phyloP scores from a whole-genome alignment of 2,329 filamentous ascomycete species.

The Elsinoe ampelina region DNA sequence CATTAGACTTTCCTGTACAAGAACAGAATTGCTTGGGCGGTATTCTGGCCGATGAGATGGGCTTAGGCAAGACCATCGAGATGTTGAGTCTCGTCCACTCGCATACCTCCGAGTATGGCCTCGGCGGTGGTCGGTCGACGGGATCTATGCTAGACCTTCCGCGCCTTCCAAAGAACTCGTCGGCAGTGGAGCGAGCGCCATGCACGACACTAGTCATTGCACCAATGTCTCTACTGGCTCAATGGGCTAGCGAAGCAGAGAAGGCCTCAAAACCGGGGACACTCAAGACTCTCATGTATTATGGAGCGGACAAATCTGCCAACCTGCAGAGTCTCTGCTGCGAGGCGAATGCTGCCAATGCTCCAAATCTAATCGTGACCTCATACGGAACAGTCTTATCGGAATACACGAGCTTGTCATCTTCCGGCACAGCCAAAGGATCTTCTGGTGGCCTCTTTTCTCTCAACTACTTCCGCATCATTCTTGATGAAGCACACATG shows the following conservation, averaged over 20 bases:
- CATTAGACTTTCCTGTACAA: conserved; percentile 81
- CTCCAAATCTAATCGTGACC: conserved; percentile 86
- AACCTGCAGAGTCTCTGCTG: conserved; percentile 75
- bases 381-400: conserved; percentile 89
- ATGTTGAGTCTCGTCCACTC: conserved; percentile 92
- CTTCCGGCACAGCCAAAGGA: conserved; percentile 56
- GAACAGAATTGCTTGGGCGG: conserved; percentile 92
- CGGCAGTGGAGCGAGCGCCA: conserved; percentile 58
- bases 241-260: conserved; percentile 93
- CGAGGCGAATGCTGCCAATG: conserved; percentile 59
- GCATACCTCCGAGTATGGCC: conserved; percentile 51
- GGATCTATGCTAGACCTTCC: conserved; percentile 49
- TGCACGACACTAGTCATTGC: conserved; percentile 92
- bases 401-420: conserved; percentile 68
- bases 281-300: conserved; percentile 80
- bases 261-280: conserved; percentile 80
- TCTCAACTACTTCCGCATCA: conserved; percentile 86
- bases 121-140: conserved; percentile 10
- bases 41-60: conserved; percentile 94
- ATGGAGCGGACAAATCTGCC: conserved; percentile 72
- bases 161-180: conserved; percentile 49
- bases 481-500: conserved; percentile 87
- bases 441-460: conserved; percentile 69
- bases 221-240: conserved; percentile 89
- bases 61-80: conserved; percentile 94